Evolutionary conservation across 345 rosid species (phyloP), one percentile per base, ranked within the genome.

Genomic region (Microthlaspi erraticum): DNA sequence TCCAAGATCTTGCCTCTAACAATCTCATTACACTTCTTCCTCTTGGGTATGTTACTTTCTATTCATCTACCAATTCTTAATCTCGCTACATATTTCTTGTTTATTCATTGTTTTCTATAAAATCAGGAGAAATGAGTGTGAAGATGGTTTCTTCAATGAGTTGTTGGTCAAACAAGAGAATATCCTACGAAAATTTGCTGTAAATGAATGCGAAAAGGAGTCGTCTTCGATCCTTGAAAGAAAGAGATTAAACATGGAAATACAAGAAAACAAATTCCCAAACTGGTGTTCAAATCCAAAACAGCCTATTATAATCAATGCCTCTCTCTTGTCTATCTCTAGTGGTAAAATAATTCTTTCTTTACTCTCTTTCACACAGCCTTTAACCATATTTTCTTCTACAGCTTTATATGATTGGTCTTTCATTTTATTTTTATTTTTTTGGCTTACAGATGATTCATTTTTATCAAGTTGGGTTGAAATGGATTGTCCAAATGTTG

Each of bases 111-210:
- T 26, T 23, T 59, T 5, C 46, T 57, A 45, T 20, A 10, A 14
- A 45, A 70, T 16, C 75, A 84, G 93, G 86, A 70, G 33, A 67
- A 78, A 68, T 73, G 65, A 48, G 33, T 58, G 45, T 59, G 83
- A 78, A 38, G 84, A 79, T 16, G 73, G 71, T 36, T 68, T 45
- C 66, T 83, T 74, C 14, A 60, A 74, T 1, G 55, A 68, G 48
- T 75, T 78, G 29, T 82, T 80, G 48, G 78, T 79, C 26, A 80
- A 56, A 58, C 88, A 83, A 55, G 88, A 85, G 56, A 83, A 73
- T 66, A 74, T 78, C 45, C 81, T 77, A 0, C 81, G 86, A 67
- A 83, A 88, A 60, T 78, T 82, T 23, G 79, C 74, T 51, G 68
- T 78, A 64, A 37, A 66, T 61, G 73, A 60, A 51, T 76, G 83